Evolutionary conservation across 441 rosid species (phyloP).

Genomic region (Euphorbia schlechtendalii): DNA sequence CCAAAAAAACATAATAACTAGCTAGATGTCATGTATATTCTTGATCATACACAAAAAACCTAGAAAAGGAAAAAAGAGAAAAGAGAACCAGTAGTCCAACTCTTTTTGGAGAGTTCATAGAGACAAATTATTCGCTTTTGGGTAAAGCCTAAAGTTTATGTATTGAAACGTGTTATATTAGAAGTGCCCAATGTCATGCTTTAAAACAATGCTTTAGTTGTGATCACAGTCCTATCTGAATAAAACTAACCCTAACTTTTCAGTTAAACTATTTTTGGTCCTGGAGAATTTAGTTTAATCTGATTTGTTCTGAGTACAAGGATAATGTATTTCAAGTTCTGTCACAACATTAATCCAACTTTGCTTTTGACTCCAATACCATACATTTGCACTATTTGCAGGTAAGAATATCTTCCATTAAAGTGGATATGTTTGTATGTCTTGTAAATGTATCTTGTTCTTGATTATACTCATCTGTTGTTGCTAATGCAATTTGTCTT

Average conservation of each 20-base stretch:
- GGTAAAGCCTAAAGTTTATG: neutral
- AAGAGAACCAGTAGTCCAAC: no score
- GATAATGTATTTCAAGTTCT: neutral
- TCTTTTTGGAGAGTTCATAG: no score
- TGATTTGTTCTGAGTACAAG: neutral
- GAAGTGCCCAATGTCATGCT: neutral
- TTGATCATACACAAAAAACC: no score
- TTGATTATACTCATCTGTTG: neutral
- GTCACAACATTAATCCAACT: neutral
- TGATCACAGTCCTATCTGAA: neutral
- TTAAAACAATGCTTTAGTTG: neutral
- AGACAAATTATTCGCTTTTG: neutral
- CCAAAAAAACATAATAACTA: no score
- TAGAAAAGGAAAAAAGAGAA: no score
- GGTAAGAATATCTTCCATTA: neutral
- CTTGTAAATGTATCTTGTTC: neutral
- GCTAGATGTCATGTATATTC: no score
- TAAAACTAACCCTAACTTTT: neutral
- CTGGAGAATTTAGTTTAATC: neutral
- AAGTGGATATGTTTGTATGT: conserved; percentile 1
- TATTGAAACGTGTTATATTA: neutral
- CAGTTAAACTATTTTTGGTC: neutral
- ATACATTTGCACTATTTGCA: neutral
- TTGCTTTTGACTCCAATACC: neutral
- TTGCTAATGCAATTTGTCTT: neutral